Evolutionary conservation across 257 asterid genomes (phyloP).

Genomic region (Solanum sitiens): DNA sequence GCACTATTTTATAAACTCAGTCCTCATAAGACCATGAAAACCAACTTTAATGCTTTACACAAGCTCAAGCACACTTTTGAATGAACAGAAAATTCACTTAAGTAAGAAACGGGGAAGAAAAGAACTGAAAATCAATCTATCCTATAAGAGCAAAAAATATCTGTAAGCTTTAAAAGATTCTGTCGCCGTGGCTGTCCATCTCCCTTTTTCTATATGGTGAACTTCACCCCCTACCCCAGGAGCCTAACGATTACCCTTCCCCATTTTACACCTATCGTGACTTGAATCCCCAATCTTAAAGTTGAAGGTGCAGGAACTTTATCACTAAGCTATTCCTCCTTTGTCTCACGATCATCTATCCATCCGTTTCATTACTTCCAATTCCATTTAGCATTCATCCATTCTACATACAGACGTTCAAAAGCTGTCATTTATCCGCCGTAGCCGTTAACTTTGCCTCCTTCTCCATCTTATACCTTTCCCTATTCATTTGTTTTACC

Average conservation of each 20-base stretch:
- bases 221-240: not conserved
- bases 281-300: not conserved
- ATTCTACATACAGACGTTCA: not conserved
- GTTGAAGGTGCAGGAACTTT: not conserved
- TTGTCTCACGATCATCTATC: not conserved
- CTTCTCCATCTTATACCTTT: not conserved
- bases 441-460: not conserved
- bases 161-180: not conserved
- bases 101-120: not conserved
- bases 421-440: not conserved
- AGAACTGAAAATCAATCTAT: not conserved
- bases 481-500: not conserved
- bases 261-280: not conserved
- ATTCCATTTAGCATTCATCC: not conserved
- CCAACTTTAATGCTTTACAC: not conserved
- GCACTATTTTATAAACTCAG: not conserved
- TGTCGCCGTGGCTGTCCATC: not conserved
- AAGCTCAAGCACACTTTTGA: not conserved
- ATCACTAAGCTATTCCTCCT: not conserved
- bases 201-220: not conserved
- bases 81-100: not conserved
- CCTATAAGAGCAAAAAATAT: not conserved
- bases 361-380: not conserved
- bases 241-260: not conserved
- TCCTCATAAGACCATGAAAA: not conserved